phyloP scores from a whole-genome alignment of 1,284 basidiomycete genomes.

The Naganishia cerealis region DNA sequence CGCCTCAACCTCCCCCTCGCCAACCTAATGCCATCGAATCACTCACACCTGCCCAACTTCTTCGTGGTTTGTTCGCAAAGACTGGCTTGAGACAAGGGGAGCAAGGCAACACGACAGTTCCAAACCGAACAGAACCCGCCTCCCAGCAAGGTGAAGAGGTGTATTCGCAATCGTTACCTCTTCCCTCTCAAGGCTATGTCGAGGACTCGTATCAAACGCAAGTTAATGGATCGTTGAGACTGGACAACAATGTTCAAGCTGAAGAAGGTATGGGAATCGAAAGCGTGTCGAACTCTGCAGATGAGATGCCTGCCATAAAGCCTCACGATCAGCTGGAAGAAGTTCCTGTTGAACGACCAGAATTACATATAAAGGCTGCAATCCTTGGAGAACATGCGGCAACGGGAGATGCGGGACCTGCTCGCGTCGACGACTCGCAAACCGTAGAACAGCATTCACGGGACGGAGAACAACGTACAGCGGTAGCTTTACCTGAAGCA shows the following conservation, averaged over 20 bases:
- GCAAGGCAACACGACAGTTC: not conserved
- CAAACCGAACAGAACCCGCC: not conserved
- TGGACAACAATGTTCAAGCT: not conserved
- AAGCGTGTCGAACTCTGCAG: not conserved
- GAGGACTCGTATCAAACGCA: slow-evolving; percentile 1
- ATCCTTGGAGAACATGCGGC: not conserved
- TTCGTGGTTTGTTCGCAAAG: not conserved
- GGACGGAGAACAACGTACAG: not conserved
- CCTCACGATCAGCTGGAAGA: not conserved
- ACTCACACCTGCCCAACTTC: not conserved
- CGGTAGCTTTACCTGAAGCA: not conserved
- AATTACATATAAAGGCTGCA: not conserved
- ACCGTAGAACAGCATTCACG: not conserved
- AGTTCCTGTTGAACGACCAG: not conserved
- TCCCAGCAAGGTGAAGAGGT: not conserved
- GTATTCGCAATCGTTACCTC: slow-evolving; percentile 1
- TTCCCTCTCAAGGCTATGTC: not conserved
- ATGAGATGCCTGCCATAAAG: not conserved
- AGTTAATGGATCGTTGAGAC: not conserved
- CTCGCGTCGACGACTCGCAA: not conserved
- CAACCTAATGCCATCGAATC: not conserved
- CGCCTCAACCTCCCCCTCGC: not conserved
- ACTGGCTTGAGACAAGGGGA: not conserved
- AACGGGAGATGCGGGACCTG: not conserved
- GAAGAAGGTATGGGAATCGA: not conserved